Conservation (phyloP, 2,329 filamentous ascomycete genomes). For the Phyllosticta citrichinensis region DNA sequence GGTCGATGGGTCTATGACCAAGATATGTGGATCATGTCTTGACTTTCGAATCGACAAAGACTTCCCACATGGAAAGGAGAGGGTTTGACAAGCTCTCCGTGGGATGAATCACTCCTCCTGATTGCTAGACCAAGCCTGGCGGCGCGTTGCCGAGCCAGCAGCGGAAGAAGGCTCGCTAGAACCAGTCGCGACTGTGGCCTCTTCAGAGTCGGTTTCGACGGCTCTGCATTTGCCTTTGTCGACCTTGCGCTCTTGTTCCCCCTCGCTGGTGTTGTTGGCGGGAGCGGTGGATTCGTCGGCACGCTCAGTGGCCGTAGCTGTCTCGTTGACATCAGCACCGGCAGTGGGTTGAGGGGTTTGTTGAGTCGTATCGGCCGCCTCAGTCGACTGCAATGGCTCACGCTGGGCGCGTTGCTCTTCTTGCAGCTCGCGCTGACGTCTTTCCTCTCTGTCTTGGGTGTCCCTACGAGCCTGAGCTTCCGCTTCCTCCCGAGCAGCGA, state of each 20-base stretch:
- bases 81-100: not conserved
- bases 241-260: not conserved
- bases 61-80: too few relatives aligned
- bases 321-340: not conserved
- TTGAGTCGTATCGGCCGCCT: not conserved
- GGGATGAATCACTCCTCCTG: not conserved
- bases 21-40: too few relatives aligned
- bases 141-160: not conserved
- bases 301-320: not conserved
- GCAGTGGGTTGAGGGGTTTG: not conserved
- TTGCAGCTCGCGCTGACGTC: not conserved
- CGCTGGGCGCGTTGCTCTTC: not conserved
- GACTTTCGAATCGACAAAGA: too few relatives aligned
- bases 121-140: not conserved
- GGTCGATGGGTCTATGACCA: too few relatives aligned
- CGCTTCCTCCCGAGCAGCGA: constrained; percentile 45
- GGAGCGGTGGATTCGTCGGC: not conserved
- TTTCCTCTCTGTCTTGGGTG: constrained; percentile 2
- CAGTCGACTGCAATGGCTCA: not conserved
- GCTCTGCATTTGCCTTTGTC: constrained; percentile 8
- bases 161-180: not conserved
- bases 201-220: not conserved
- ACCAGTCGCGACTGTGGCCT: not conserved
- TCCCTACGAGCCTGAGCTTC: constrained; percentile 11
- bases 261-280: not conserved